These are phyloP conservation scores for Ephemerocybe angulata DNA, from an alignment of 768 basidiomycete genomes.

Conservation along the genomic window DNA sequence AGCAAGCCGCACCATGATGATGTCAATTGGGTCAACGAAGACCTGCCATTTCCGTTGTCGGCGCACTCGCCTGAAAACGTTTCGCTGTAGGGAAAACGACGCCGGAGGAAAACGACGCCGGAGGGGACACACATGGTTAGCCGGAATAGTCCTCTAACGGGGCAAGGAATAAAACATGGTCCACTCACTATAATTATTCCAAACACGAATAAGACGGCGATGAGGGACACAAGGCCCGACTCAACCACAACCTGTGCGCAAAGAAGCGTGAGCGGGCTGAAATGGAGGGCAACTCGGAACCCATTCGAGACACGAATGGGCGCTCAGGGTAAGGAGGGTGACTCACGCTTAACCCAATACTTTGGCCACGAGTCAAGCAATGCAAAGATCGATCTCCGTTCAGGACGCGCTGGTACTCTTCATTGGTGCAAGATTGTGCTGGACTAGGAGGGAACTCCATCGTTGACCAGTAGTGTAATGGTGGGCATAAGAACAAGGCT, in stretches of 20 bases:
- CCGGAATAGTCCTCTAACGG: too few relatives aligned
- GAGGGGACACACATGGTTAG: too few relatives aligned
- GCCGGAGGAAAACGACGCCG: too few relatives aligned
- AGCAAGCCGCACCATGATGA: background rate
- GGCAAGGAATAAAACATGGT: too few relatives aligned
- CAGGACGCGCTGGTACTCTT: background rate
- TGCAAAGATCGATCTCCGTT: background rate
- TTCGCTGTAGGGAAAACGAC: too few relatives aligned
- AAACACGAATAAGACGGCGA: background rate
- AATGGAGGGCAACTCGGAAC: background rate
- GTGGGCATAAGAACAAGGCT: background rate
- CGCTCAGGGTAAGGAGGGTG: background rate
- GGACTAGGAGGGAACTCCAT: background rate
- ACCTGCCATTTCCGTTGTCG: background rate
- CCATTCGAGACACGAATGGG: background rate
- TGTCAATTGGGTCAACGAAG: background rate
- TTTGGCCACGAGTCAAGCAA: background rate
- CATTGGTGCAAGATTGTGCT: background rate
- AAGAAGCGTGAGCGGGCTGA: background rate
- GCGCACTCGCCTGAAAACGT: background rate
- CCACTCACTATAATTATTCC: background rate
- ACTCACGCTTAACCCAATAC: background rate
- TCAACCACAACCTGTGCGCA: background rate
- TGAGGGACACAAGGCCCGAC: background rate
- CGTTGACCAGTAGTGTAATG: background rate